phyloP scores from a whole-genome alignment of 768 basidiomycete species.

The Nidularia pulvinata region DNA sequence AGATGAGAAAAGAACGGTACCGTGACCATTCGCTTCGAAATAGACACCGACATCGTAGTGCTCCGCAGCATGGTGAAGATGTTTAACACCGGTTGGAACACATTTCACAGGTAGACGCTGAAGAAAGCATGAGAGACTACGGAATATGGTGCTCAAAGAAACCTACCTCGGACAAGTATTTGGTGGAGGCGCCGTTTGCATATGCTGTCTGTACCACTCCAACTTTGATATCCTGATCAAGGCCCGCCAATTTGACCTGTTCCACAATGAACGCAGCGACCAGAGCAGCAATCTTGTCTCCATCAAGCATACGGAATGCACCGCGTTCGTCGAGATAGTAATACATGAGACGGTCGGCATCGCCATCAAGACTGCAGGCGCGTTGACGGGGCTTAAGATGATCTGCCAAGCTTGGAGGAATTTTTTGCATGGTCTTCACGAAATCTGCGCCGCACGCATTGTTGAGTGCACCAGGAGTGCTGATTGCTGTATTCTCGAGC shows the following conservation, averaged over 20 bases:
- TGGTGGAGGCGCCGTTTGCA: constrained; percentile 96
- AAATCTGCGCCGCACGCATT: constrained; percentile 92
- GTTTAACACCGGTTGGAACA: constrained; percentile 96
- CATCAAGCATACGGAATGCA: constrained; percentile 91
- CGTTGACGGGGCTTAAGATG: constrained; percentile 71
- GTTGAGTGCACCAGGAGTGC: constrained; percentile 76
- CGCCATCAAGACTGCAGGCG: constrained; percentile 94
- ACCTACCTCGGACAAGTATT: constrained; percentile 80
- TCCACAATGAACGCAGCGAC: constrained; percentile 94
- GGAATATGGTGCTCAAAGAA: neutral
- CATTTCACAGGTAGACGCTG: constrained; percentile 94
- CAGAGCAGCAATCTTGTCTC: constrained; percentile 96
- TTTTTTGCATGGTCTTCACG: constrained; percentile 90
- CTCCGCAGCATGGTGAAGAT: constrained; percentile 97
- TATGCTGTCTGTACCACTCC: constrained; percentile 99
- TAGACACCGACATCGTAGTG: constrained; percentile 96
- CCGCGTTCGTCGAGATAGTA: constrained; percentile 83
- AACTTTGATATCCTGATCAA: constrained; percentile 77
- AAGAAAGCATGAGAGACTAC: constrained; percentile 4
- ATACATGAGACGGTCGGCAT: constrained; percentile 97
- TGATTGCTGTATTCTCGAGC: constrained; percentile 68
- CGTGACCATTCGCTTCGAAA: constrained; percentile 99
- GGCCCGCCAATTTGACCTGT: constrained; percentile 81
- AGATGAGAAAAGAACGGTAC: constrained; percentile 93
- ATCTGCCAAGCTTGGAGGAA: constrained; percentile 75